Conservation (phyloP, 1,284 basidiomycete genomes). For the Ceratobasidium sp. region DNA sequence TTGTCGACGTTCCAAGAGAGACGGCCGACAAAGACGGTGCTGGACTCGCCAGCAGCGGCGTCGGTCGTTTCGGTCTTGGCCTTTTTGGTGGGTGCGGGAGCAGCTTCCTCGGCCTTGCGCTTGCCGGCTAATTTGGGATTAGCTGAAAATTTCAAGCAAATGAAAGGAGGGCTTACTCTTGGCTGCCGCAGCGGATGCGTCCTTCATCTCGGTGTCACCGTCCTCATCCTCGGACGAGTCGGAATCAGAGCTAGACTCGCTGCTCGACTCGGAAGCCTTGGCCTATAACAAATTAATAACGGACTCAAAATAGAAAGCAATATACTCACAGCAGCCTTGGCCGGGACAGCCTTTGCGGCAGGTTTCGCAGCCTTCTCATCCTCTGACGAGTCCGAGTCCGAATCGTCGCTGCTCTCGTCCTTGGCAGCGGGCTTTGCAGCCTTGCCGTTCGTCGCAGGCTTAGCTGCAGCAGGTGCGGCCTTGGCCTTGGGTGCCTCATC, state of each 20-base stretch:
- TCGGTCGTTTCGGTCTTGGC: slow-evolving; percentile 70
- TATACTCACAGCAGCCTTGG: slow-evolving; percentile 38
- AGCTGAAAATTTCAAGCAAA: not conserved
- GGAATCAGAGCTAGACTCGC: slow-evolving; percentile 46
- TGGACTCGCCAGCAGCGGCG: slow-evolving; percentile 57
- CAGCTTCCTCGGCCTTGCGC: slow-evolving; percentile 82
- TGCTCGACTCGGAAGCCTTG: slow-evolving; percentile 45
- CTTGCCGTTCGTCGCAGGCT: slow-evolving; percentile 32
- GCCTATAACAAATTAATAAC: slow-evolving; percentile 36
- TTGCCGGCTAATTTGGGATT: slow-evolving; percentile 60
- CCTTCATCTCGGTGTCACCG: slow-evolving; percentile 62
- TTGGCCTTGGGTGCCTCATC: slow-evolving; percentile 41
- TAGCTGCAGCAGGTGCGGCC: slow-evolving; percentile 19
- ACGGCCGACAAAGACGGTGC: slow-evolving; percentile 89
- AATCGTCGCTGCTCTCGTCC: slow-evolving; percentile 39
- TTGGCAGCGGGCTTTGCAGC: slow-evolving; percentile 43
- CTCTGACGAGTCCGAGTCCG: slow-evolving; percentile 40
- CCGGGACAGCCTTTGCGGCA: slow-evolving; percentile 42
- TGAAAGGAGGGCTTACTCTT: slow-evolving; percentile 44
- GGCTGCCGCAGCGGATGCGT: slow-evolving; percentile 52
- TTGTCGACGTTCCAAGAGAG: slow-evolving; percentile 98
- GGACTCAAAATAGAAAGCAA: not conserved
- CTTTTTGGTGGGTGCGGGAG: slow-evolving; percentile 76
- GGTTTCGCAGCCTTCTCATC: slow-evolving; percentile 43
- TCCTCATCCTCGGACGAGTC: slow-evolving; percentile 51